phyloP scores from a whole-genome alignment of 2,329 filamentous ascomycete species.

The Rhexocercosporidium sp. region DNA sequence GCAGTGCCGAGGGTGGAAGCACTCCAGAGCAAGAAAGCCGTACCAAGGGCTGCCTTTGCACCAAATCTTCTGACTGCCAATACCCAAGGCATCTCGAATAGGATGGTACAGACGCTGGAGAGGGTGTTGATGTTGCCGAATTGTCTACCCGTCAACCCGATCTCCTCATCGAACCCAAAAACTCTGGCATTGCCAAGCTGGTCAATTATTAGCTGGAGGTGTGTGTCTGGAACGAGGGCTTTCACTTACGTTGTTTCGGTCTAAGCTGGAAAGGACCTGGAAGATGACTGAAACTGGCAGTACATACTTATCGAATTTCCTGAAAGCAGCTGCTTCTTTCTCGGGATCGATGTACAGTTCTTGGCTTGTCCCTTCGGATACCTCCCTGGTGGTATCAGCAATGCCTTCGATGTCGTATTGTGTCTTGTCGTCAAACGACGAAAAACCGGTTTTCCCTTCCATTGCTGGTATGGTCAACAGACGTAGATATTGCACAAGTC shows the following conservation, averaged over 20 bases:
- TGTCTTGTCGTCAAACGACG: background rate
- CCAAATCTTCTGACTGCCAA: slow-evolving; percentile 24
- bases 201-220: background rate
- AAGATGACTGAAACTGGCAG: slow-evolving; percentile 18
- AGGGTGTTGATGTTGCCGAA: slow-evolving; percentile 37
- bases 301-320: slow-evolving; percentile 16
- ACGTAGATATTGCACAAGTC: no score
- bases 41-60: slow-evolving; percentile 19
- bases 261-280: slow-evolving; percentile 10
- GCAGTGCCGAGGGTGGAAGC: slow-evolving; percentile 39
- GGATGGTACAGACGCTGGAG: slow-evolving; percentile 27
- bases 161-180: slow-evolving; percentile 37
- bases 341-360: slow-evolving; percentile 17
- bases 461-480: background rate
- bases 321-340: slow-evolving; percentile 13
- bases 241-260: slow-evolving; percentile 15
- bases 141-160: slow-evolving; percentile 32
- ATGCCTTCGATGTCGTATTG: background rate
- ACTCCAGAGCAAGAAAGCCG: slow-evolving; percentile 32
- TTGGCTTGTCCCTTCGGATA: background rate
- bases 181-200: slow-evolving; percentile 36
- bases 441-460: background rate
- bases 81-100: slow-evolving; percentile 37
- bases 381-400: background rate
- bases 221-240: background rate